Evolutionary conservation across 352 stramenopile genomes (phyloP).

Genomic region (Phytopythium helicoides): DNA sequence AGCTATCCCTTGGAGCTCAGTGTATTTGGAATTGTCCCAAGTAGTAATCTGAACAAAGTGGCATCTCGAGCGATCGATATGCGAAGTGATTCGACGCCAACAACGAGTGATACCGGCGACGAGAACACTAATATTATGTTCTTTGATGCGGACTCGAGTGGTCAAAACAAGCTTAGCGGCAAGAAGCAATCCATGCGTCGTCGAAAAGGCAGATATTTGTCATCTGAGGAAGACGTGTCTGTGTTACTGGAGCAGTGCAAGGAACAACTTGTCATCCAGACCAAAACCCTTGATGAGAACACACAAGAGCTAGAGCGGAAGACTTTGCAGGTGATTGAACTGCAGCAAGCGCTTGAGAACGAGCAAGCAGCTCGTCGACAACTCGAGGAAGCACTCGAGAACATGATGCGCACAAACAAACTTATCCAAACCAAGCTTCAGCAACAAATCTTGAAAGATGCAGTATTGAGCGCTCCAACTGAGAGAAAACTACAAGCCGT

Average conservation of each 20-base stretch:
- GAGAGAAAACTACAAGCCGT: constrained; percentile 20
- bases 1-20: constrained; percentile 51
- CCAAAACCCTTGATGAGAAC: constrained; percentile 51
- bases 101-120: constrained; percentile 19
- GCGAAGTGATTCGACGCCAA: constrained; percentile 10
- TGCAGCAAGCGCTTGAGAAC: constrained; percentile 33
- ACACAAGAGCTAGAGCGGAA: constrained; percentile 62
- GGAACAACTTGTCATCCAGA: constrained; percentile 55
- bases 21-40: constrained; percentile 72
- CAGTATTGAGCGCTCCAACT: constrained; percentile 20
- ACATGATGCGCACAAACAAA: constrained; percentile 57
- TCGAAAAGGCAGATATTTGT: constrained; percentile 24
- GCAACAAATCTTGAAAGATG: constrained; percentile 68
- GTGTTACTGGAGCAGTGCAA: constrained; percentile 33
- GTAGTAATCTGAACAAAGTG: constrained; percentile 74
- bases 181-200: constrained; percentile 53
- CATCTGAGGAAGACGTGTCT: constrained; percentile 28
- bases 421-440: constrained; percentile 56
- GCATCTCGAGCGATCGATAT: constrained; percentile 43
- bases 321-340: constrained; percentile 34
- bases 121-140: constrained; percentile 37
- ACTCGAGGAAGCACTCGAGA: constrained; percentile 44
- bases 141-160: constrained; percentile 44
- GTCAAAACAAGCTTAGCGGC: constrained; percentile 29
- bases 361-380: constrained; percentile 27